Evolutionary conservation across 352 stramenopile genomes (phyloP).

Genomic region (Phytophthora hybrid): DNA sequence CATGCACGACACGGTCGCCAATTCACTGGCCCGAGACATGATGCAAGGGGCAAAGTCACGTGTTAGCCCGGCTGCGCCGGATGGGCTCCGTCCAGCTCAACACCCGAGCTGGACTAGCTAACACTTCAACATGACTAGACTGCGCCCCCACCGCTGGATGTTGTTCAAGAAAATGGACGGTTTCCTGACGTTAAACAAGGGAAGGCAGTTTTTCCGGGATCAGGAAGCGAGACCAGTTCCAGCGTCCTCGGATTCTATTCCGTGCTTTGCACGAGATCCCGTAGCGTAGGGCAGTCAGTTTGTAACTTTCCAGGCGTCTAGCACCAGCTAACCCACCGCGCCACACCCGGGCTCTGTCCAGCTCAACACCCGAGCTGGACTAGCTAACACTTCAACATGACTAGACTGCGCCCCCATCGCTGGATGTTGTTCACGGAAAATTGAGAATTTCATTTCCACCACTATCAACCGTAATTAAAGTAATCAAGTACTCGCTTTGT

Average conservation of each 20-base stretch:
- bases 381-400: neutral
- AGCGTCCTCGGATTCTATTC: neutral
- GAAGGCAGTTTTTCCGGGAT: slow-evolving; percentile 1
- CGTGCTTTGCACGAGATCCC: neutral
- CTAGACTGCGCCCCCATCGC: neutral
- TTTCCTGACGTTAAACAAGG: neutral
- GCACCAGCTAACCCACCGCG: neutral
- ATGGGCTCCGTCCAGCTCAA: neutral
- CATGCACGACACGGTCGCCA: neutral
- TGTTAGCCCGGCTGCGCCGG: neutral
- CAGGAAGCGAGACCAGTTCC: neutral
- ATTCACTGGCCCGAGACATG: neutral
- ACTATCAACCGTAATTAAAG: too few species aligned
- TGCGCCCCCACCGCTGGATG: neutral
- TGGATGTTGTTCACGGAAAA: neutral
- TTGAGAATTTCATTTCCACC: too few species aligned
- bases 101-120: neutral
- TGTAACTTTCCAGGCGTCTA: neutral
- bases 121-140: neutral
- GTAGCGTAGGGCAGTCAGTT: neutral
- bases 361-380: too few species aligned
- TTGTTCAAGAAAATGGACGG: neutral
- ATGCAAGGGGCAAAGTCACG: neutral
- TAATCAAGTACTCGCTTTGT: too few species aligned
- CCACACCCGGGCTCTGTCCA: neutral